Base-by-base conservation (phyloP, 768 basidiomycete genomes). In the Pilatotrama ljubarskyi region DNA sequence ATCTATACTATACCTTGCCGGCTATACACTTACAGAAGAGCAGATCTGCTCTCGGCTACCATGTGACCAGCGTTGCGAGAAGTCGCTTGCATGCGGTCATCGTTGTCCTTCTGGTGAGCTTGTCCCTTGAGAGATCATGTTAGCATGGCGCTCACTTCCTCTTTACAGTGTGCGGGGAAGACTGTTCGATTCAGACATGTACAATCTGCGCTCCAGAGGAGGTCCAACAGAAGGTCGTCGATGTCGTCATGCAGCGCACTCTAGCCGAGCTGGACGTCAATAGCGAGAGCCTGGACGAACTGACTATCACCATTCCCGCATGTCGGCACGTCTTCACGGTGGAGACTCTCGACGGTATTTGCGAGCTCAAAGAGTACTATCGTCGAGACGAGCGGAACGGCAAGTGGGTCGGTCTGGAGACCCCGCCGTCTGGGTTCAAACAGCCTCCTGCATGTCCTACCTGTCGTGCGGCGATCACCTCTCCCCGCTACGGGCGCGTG, bases 281-380 rank as follows among this genome's bases (percentile, higher is more conserved):
- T 17, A 49, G 62, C 14, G 74, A 68, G 4, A 70, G 73, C 2
- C 48, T 82, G 29, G 82, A 84, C 59, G 80, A 84, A 37, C 69
- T 83, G 11, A 65, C 85, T 51, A 85, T 90, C 65, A 86, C 86
- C 1, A 76, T 88, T 41, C 82, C 83, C 0, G 73, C 73, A 17
- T 90, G 89, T 66, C 63, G 79, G 0, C 89, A 91, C 68, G 71
- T 80, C 2, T 89, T 91, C 69, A 90, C 89, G 0, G 81, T 88
- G 15, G 87, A 87, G 68, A 86, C 86, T 0, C 75, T 91, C 18
- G 88, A 91, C 63, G 88, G 86, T 0, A 73, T 78, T 42, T 84
- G 81, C 62, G 66, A 72, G 14, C 75, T 90, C 70, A 46, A 51
- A 0, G 77, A 81, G 3, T 86, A 80, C 65, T 90, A 90, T 67